phyloP scores from a whole-genome alignment of 2,329 filamentous ascomycete genomes.

The Fusarium nygamai region DNA sequence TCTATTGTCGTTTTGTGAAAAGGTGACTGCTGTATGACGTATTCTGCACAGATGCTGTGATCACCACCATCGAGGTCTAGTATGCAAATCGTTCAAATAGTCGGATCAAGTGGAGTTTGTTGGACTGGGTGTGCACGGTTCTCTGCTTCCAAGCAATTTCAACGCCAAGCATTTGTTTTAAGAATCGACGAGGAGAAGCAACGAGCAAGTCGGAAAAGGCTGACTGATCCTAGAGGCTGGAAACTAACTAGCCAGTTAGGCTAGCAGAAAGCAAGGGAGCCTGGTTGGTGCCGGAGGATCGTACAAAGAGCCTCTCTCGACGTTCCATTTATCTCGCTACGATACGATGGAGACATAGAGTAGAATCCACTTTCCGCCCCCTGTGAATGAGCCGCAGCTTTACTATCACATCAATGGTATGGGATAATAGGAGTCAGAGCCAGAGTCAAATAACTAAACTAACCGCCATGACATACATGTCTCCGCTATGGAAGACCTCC shows the following conservation, averaged over 20 bases:
- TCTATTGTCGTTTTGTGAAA: not conserved
- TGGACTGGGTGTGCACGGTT: conserved; percentile 26
- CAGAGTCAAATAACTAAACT: conserved; percentile 13
- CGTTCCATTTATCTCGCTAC: conserved; percentile 1
- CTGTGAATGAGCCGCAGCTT: conserved; percentile 26
- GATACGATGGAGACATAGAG: conserved; percentile 13
- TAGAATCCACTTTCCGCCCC: conserved; percentile 30
- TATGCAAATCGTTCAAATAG: conserved; percentile 33
- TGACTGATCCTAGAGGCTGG: not conserved
- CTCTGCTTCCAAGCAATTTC: conserved; percentile 9
- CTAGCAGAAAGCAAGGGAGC: conserved; percentile 3
- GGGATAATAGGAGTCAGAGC: not conserved
- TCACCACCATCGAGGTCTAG: conserved; percentile 30
- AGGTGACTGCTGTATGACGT: conserved; percentile 34
- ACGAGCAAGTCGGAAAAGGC: not conserved
- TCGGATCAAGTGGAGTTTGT: conserved; percentile 14
- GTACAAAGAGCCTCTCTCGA: conserved; percentile 33
- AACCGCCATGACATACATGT: conserved; percentile 27
- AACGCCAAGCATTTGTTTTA: conserved; percentile 21
- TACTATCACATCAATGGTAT: conserved; percentile 9
- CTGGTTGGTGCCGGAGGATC: conserved; percentile 19
- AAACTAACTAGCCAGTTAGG: not conserved
- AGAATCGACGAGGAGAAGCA: not conserved
- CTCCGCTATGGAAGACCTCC: conserved; percentile 1
- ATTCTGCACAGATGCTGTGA: conserved; percentile 16